Evolutionary conservation across 345 rosid species (phyloP), one percentile per base, ranked within the genome.

Genomic region (Turnera subulata): DNA sequence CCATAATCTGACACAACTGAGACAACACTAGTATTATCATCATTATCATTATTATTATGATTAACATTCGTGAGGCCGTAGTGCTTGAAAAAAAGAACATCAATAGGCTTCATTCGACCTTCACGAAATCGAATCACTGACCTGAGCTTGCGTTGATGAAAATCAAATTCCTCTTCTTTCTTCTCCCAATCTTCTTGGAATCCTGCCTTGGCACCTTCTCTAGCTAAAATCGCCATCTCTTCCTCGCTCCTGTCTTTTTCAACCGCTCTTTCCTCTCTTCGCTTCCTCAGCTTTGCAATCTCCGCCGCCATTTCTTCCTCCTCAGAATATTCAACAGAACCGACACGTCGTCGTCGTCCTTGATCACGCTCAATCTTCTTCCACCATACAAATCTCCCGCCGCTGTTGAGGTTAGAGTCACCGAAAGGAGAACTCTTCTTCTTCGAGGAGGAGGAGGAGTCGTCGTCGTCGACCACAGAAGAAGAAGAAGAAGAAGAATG

Each of bases 131-230:
- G 79, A 61, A 86, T 93, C 67, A 83, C 78, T 42, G 97, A 93
- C 69, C 97, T 83, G 59, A 82, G 76, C 76, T 93, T 89, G 84
- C 99, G 89, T 84, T 93, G 99, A 67, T 86, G 86, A 70, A 83
- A 93, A 78, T 93, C 96, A 71, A 89, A 93, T 96, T 93, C 96
- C 64, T 89, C 96, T 65, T 93, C 99, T 65, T 89, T 93, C 76
- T 85, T 93, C 84, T 93, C 99, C 97, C 94, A 93, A 53, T 93
- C 99, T n/a, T n/a, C n/a, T 52, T 89, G 96, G 70, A 80, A 85
- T 72, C 89, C 99, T 65, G 97, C 99, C 61, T 91, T 78, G 56
- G 99, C 94, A 65, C 96, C 94, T 56, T 93, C 99, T 71, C 99
- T 87, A 21, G 97, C 96, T 68, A 93, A 73, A 61, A 89, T 14